A percentile compares a stretch with the other conserved stretches of the same genome.
phyloP scores from a whole-genome alignment of 306 rosid genomes.

The Quercus dentata region DNA sequence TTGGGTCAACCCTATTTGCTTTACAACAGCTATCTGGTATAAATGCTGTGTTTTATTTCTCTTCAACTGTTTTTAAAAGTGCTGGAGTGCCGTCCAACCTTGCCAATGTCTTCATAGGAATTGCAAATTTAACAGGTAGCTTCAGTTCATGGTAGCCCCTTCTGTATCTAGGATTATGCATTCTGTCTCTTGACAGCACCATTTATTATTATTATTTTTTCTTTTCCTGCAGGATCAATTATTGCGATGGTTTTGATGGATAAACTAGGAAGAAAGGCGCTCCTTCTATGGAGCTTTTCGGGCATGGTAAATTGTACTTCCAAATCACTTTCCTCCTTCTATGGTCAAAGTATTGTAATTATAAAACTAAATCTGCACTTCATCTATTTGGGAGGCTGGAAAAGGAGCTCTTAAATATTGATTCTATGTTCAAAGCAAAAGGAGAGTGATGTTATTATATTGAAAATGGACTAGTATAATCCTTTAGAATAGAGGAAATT shows the following conservation, averaged over 20 bases:
- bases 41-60: conserved; percentile 96
- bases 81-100: conserved; percentile 86
- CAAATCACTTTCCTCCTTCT: not conserved
- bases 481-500: not conserved
- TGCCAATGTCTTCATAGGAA: conserved; percentile 84
- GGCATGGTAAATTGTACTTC: conserved; percentile 74
- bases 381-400: conserved; percentile 16
- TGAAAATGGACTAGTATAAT: conserved; percentile 9
- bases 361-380: conserved; percentile 1
- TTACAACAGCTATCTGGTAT: conserved; percentile 99
- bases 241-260: conserved; percentile 90
- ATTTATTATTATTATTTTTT: conserved; percentile 1
- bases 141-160: conserved; percentile 13
- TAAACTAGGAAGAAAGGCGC: conserved; percentile 85
- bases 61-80: conserved; percentile 91
- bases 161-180: conserved; percentile 10
- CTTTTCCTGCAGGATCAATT: conserved; percentile 58
- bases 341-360: not conserved
- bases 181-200: conserved; percentile 23
- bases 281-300: conserved; percentile 87
- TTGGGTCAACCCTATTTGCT: conserved; percentile 99
- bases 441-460: not conserved
- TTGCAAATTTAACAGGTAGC: conserved; percentile 76
- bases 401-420: not conserved
- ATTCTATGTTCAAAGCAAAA: not conserved